Percentiles rank a stretch among this genome's conserved stretches.
Conservation (phyloP, 805 yeast species). For the Wickerhamiella sorbophila region DNA sequence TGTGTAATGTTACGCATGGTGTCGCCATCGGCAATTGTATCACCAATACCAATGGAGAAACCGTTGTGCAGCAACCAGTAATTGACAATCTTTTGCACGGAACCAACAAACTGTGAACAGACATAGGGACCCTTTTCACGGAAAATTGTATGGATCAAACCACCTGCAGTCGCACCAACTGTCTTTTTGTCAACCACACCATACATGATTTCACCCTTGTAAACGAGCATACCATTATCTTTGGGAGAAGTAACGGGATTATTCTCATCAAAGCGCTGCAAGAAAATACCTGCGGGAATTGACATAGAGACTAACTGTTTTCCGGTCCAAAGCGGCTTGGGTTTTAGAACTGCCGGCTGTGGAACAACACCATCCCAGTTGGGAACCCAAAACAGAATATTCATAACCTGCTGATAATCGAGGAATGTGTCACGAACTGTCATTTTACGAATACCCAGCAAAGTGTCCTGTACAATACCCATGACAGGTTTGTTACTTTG, state of each 20-base stretch:
- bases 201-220: conserved; percentile 91
- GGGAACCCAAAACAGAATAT: conserved; percentile 94
- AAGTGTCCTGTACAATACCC: conserved; percentile 99
- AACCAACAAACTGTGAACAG: conserved; percentile 83
- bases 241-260: conserved; percentile 71
- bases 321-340: conserved; percentile 96
- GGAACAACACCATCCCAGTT: conserved; percentile 98
- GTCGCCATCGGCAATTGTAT: conserved; percentile 93
- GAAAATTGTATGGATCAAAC: conserved; percentile 91
- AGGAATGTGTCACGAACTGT: conserved; percentile 80
- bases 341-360: conserved; percentile 84
- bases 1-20: conserved; percentile 91
- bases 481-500: conserved; percentile 98
- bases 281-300: conserved; percentile 88
- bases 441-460: conserved; percentile 94
- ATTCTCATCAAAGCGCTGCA: conserved; percentile 87
- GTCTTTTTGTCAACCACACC: conserved; percentile 98
- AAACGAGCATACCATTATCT: conserved; percentile 90
- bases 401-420: conserved; percentile 90
- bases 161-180: conserved; percentile 97
- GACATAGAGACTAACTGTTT: conserved; percentile 86
- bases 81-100: conserved; percentile 88
- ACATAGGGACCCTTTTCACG: conserved; percentile 90
- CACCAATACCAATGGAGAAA: conserved; percentile 98
- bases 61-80: conserved; percentile 95